Evolutionary conservation across 2,329 filamentous ascomycete species (phyloP), one percentile per base, ranked within the genome.

Genomic region (Knufia petricola): DNA sequence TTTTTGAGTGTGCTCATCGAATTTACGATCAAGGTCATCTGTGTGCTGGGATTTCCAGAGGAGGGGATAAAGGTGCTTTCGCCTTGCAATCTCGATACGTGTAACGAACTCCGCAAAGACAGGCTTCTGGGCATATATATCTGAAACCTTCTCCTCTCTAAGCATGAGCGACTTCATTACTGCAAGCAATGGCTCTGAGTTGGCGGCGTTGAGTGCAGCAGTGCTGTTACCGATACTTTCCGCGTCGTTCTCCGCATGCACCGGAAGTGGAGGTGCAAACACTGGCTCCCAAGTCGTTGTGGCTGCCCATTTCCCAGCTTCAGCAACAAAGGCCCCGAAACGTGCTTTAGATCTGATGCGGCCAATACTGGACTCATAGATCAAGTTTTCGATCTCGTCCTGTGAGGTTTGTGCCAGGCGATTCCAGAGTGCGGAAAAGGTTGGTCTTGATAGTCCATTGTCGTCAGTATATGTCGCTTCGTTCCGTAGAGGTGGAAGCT

Each of bases 211-310:
- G 32, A n/a, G n/a, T n/a, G n/a, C n/a, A n/a, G n/a, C 28, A 30
- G 28, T 13, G 28, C 13, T 13, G 13, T 6, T 17, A 9, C 37
- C 37, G 21, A 40, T 40, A 21, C 34, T 17, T 8, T 17, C 4
- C 32, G 15, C 4, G 10, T 40, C 37, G 21, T 7, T 8, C 15
- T 23, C n/a, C 6, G 13, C 7, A n/a, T 36, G 4, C 15, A n/a
- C 32, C 6, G 39, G 39, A 41, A 21, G 39, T 15, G 39, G 39
- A 23, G 39, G 41, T 13, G 41, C 41, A 31, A 17, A 31, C 4
- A 30, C 20, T 17, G 41, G 41, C 41, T 44, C 41, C 41, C 41
- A 44, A 19, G 17, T 24, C 19, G 41, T 34, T n/a, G 26, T 26
- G 3, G 41, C 41, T 3, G 24, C 28, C 13, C 21, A 44, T 19